Base-by-base conservation (phyloP, 2,329 filamentous ascomycete species). In the Colletotrichum somersetense region DNA sequence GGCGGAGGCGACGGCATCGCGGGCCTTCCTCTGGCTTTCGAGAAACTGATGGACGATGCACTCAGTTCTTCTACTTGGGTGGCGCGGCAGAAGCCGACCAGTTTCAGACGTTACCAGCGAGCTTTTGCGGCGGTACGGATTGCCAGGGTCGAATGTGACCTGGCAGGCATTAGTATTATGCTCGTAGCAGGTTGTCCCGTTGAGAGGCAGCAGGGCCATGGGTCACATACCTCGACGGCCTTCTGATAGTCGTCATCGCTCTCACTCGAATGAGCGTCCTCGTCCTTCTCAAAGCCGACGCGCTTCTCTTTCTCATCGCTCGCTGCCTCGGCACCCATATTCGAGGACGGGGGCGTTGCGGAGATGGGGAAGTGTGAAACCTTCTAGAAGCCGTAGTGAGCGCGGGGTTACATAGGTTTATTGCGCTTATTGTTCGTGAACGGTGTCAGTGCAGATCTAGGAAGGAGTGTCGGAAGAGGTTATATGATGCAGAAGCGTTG, bases 21-120 rank as follows among this genome's bases (percentile, higher is more conserved):
- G 78, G 64, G 74, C 79, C 23, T 78, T 80, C 66, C 84, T 83
- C 77, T 91, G 89, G 58, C 81, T 85, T 65, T 91, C 89, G 73
- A 92, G 84, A 62, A 92, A 85, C 68, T 91, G 88, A 77, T 92
- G 91, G 42, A 92, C 90, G 48, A 91, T 85, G 75, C 90, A 92
- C 77, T 90, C 88, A 16, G 87, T 87, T 75, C 85, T 85, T 72
- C 81, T 79, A 44, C 68, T 73, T 40, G 80, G 76, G 53, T 79
- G 76, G 8, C 77, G 78, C 12, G 83, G 76, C 62, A 82, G 75
- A 6, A 84, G 83, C 10, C 77, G 74, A 20, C 81, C 76, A 3
- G 82, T 77, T 40, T 91, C 89, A 61, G 83, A 82, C 5, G 85
- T 79, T 16, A 91, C 88, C 61, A 92, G 84, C 16, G 90, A 92